These are phyloP conservation scores for Saccharomyces eubayanus DNA, from an alignment of 805 yeast genomes.

Conservation along the genomic window DNA sequence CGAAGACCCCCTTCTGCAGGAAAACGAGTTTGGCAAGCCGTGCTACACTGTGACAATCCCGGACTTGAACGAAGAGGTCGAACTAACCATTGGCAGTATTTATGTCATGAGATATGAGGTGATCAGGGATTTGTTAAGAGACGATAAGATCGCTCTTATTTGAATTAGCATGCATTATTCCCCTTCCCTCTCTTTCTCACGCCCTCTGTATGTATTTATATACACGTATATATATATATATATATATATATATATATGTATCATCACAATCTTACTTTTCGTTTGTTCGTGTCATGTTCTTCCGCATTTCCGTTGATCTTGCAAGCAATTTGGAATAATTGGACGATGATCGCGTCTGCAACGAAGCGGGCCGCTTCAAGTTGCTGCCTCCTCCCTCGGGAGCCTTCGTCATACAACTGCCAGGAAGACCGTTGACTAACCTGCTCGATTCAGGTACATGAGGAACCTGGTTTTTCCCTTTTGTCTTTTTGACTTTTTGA, in stretches of 20 bases:
- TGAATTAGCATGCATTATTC: not conserved
- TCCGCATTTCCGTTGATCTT: conserved; percentile 1
- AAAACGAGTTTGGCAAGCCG: conserved; percentile 31
- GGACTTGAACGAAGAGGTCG: conserved; percentile 43
- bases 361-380: not conserved
- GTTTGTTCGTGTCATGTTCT: not conserved
- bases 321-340: conserved; percentile 4
- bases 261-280: not conserved
- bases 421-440: conserved; percentile 32
- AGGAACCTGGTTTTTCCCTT: conserved; percentile 8
- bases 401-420: not conserved
- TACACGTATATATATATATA: not conserved
- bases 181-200: not conserved
- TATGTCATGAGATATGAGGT: conserved; percentile 66
- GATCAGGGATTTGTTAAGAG: conserved; percentile 34
- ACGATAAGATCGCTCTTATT: conserved; percentile 32
- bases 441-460: conserved; percentile 28
- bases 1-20: conserved; percentile 32
- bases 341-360: conserved; percentile 1
- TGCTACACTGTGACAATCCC: conserved; percentile 36
- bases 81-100: conserved; percentile 53
- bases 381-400: not conserved
- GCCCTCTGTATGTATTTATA: not conserved
- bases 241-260: not conserved
- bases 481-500: conserved; percentile 5